Evolutionary conservation across 2,329 filamentous ascomycete species (phyloP), one percentile per base, ranked within the genome.

Genomic region (Claviceps sp.): DNA sequence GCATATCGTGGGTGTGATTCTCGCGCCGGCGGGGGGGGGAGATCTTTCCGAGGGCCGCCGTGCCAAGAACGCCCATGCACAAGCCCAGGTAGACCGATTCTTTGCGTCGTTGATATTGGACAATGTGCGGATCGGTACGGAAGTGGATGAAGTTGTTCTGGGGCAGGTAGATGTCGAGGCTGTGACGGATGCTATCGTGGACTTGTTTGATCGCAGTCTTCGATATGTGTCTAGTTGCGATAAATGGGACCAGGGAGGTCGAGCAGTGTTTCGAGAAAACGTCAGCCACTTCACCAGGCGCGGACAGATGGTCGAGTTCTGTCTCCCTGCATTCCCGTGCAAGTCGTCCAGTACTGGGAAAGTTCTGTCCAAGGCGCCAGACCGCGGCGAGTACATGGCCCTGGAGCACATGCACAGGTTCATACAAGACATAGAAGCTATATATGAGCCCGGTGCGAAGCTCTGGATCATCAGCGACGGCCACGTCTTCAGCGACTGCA

Each of bases 401-500:
- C 50, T 70, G 43, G 55, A 60, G 8, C 57, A 59, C 13, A 57
- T 70, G 11, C 55, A 65, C 45, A 45, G 24, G 5, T 68, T 70
- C 38, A 48, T 65, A 2, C 55, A 57, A 30, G 55, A 51, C 13
- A 51, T 68, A n/a, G 59, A 63, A 46, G 50, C 59, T 20, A 49
- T 68, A 2, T 69, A 70, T 30, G 16, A 48, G 5, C 63, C 62
- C 0, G 66, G 67, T 2, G 67, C 61, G 24, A 63, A 60, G 48
- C 47, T 70, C n/a, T 65, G 59, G 59, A 63, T 70, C 50, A 63
- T 70, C 26, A 68, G 65, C 43, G 67, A 70, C n/a, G 67, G 67
- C 4, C 67, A 70, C 53, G 66, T 70, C 6, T 69, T 70, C 36
- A 65, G 64, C 22, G 67, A 73, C 54, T 72, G 69, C 59, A 70